Evolutionary conservation across 257 asterid genomes (phyloP), one percentile per base, ranked within the genome.

Genomic region (Voacanga thouarsii): DNA sequence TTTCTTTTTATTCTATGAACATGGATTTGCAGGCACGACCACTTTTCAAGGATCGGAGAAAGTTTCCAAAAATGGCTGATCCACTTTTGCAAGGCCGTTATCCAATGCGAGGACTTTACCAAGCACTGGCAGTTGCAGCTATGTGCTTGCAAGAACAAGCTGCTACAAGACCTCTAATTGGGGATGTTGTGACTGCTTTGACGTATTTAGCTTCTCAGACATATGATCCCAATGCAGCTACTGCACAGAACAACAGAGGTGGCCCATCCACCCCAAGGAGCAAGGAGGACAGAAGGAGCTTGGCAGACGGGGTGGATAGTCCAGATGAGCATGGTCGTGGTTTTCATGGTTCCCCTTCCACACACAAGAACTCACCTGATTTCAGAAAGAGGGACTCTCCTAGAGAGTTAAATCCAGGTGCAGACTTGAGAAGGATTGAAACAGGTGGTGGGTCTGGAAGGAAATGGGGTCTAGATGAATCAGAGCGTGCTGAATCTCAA

Each of bases 131-230:
- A 6, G 99, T 95, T 77, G 99, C 98, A 18, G 98, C 98, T 78
- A 95, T 95, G 99, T 95, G 99, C 93, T 85, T 95, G 86, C 98
- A 91, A 81, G 99, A 95, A 84, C 97, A 91, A 84, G 98, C 98
- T 30, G 91, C 96, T 57, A 87, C 94, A 7, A 88, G 99, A 56
- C 99, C 99, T 70, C 84, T 89, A 57, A 95, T 95, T 15, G 96
- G 97, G 6, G 98, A 93, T 33, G 97, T 95, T 15, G 99, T 95
- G 77, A 93, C 94, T 16, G 99, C 99, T 33, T 72, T 93, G 81
- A 71, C 96, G 3, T 91, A 90, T 78, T 82, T 95, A 71, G 96
- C 97, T 23, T 89, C 97, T 8, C 97, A 91, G 70, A 83, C 92
- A 6, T 91, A 91, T 41, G 98, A 95, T 80, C 96, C 92, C 2